Evolutionary conservation across 2,329 filamentous ascomycete species (phyloP).

Genomic region (Colletotrichum trifolii): DNA sequence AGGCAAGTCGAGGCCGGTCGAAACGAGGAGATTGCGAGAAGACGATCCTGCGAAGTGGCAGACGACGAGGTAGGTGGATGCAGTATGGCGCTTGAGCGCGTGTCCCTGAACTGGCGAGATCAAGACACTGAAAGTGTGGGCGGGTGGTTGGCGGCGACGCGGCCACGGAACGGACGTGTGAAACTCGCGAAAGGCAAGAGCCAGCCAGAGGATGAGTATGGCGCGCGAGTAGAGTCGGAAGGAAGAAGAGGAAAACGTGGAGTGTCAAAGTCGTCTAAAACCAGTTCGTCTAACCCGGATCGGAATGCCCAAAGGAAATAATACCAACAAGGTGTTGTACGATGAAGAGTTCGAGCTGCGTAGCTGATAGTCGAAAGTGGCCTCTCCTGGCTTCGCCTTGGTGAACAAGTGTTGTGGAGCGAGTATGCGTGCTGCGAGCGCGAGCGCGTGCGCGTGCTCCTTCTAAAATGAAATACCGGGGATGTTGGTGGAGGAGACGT

Average conservation of each 20-base stretch:
- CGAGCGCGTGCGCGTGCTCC: conserved; percentile 21
- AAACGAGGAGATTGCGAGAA: background rate
- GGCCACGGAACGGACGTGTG: conserved; percentile 1
- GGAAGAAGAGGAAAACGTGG: conserved; percentile 24
- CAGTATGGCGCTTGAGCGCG: background rate
- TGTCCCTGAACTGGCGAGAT: conserved; percentile 8
- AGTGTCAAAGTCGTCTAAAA: conserved; percentile 47
- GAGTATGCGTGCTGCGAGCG: conserved; percentile 16
- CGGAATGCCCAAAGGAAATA: conserved; percentile 42
- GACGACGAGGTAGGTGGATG: conserved; percentile 2
- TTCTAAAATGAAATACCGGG: conserved; percentile 23
- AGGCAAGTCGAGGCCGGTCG: background rate
- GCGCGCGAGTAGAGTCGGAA: conserved; percentile 22
- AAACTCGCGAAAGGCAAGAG: conserved; percentile 12
- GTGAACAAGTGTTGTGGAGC: conserved; percentile 5
- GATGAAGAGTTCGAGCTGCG: conserved; percentile 26
- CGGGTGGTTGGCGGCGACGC: background rate
- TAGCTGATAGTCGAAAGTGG: conserved; percentile 8
- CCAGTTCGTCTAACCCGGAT: conserved; percentile 53
- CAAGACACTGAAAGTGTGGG: background rate
- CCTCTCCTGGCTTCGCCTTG: conserved; percentile 8
- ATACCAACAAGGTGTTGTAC: conserved; percentile 36
- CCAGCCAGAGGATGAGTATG: conserved; percentile 33
- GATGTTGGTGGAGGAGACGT: conserved; percentile 39
- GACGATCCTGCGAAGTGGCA: conserved; percentile 10